phyloP scores from a whole-genome alignment of 306 rosid species.

The Inga leiocalycina region DNA sequence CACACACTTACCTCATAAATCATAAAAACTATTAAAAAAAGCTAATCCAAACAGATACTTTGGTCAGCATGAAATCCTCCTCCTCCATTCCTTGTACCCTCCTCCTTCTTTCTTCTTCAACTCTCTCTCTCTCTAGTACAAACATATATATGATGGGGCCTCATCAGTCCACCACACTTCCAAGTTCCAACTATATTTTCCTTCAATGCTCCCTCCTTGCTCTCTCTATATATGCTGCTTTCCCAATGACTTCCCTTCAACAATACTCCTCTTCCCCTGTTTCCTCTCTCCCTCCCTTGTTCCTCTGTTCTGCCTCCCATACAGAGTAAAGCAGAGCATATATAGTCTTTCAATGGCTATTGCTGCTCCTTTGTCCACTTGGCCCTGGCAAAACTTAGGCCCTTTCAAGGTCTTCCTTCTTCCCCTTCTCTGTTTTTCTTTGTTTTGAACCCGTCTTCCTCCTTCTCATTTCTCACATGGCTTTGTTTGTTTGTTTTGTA shows the following conservation, averaged over 20 bases:
- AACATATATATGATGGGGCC: neutral
- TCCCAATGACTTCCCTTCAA: neutral
- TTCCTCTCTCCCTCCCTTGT: neutral
- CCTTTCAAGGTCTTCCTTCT: slow-evolving; percentile 56
- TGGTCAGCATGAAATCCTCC: neutral
- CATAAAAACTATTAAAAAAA: too few relatives aligned
- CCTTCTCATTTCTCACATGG: neutral
- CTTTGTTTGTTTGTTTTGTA: neutral
- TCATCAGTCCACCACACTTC: neutral
- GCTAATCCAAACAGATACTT: too few relatives aligned
- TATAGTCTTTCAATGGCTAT: slow-evolving; percentile 39
- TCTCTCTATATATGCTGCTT: neutral
- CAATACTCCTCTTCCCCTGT: neutral
- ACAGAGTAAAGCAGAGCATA: neutral
- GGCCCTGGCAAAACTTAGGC: slow-evolving; percentile 93
- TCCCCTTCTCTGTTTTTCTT: neutral
- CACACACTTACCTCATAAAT: too few relatives aligned
- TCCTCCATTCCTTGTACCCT: neutral
- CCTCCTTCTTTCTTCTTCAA: neutral
- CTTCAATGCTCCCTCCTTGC: neutral
- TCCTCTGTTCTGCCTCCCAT: neutral
- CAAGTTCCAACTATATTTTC: neutral
- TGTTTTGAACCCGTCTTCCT: neutral
- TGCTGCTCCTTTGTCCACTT: slow-evolving; percentile 68
- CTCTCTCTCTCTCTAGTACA: neutral